Conservation (phyloP, 495 filamentous ascomycete species). For the Antarctomyces pellizariae region DNA sequence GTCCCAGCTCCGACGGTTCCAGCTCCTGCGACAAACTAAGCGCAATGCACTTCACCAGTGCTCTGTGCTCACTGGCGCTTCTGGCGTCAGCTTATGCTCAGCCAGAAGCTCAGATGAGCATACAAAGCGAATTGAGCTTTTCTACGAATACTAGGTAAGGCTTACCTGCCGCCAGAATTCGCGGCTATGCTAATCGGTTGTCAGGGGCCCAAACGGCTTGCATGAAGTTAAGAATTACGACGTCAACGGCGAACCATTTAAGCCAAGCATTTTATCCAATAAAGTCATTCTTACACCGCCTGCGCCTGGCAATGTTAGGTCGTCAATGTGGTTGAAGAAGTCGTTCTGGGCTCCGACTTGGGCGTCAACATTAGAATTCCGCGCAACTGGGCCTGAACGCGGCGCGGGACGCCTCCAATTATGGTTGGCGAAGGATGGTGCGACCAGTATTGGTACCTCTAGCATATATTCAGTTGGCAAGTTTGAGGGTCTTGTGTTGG, state of each 20-base stretch:
- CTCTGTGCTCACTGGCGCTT: no score
- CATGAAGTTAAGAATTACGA: slow-evolving; percentile 36
- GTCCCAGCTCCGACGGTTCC: no score
- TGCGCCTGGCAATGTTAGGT: slow-evolving; percentile 64
- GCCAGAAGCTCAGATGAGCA: no score
- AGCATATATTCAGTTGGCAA: slow-evolving; percentile 62
- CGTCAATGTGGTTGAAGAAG: slow-evolving; percentile 56
- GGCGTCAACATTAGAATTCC: slow-evolving; percentile 67
- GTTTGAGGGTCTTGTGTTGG: slow-evolving; percentile 73
- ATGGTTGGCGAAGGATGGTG: slow-evolving; percentile 67
- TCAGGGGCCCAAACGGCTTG: no score
- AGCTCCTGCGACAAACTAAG: no score
- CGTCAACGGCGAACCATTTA: slow-evolving; percentile 43
- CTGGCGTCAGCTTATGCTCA: no score
- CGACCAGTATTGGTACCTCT: slow-evolving; percentile 33
- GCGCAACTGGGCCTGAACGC: slow-evolving; percentile 64
- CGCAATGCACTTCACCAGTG: no score
- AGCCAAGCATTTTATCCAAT: slow-evolving; percentile 63
- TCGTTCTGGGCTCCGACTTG: slow-evolving; percentile 38
- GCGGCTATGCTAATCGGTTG: no score
- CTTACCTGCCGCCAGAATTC: no score
- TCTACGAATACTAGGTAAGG: no score
- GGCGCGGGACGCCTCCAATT: slow-evolving; percentile 77
- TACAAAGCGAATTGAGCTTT: no score
- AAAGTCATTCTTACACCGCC: slow-evolving; percentile 81